Evolutionary conservation across 345 rosid genomes (phyloP), one percentile per base, ranked within the genome.

Genomic region (Iberis pinnata): DNA sequence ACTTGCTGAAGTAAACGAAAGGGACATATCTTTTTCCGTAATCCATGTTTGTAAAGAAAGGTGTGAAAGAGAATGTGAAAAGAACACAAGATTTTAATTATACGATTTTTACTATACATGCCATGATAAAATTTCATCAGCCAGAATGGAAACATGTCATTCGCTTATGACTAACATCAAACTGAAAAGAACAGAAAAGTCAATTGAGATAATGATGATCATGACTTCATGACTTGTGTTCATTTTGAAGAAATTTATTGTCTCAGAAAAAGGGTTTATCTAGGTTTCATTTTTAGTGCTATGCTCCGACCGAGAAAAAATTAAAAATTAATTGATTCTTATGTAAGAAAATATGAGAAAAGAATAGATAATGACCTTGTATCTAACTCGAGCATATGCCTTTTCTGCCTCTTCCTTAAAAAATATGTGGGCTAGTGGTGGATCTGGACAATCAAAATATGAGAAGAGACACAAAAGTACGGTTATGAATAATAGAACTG

Each of bases 391-490:
- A 71, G 76, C 70, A 78, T 56, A 89, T 66, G 96, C 94, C 41
- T 80, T 78, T 56, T 46, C 87, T 53, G 96, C 93, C 56, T 80
- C 86, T 51, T 52, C 89, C n/a, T 60, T 76, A 55, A 92, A 92
- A 60, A n/a, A 92, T 79, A 75, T 88, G 98, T 12, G 98, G 98
- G 64, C 96, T 92, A 18, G 96, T 92, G 38, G 96, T 92, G 77
- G 88, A 88, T 68, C 98, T 92, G 52, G 49, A 43, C 58, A 64
- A 41, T 67, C 36, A 47, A 55, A 44, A 29, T 29, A 14, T 25
- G 41, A 31, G 53, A 26, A 43, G 18, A 60, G n/a, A 26, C 36
- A 32, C 13, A 16, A 4, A 38, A 43, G 25, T 14, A 53, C 35
- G 40, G 12, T 15, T 56, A 32, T 14, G 39, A 43, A 40, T n/a